phyloP scores from a whole-genome alignment of 1,284 basidiomycete species.

The Ganoderma meredithae region DNA sequence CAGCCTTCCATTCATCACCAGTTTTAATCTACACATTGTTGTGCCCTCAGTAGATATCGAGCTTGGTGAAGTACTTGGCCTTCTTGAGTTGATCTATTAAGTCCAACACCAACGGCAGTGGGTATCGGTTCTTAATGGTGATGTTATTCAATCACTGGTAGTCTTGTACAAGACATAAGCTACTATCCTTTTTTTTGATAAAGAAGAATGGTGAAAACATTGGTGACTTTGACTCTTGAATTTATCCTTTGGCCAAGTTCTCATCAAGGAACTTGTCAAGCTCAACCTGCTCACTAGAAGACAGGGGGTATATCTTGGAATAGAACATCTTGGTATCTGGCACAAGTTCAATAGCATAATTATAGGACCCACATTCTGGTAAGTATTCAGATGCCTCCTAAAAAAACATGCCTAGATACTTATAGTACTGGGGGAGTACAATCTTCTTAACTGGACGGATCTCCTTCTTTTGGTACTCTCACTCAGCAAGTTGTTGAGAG shows the following conservation, averaged over 20 bases:
- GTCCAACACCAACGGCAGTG: slow-evolving; percentile 10
- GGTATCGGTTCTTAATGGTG: slow-evolving; percentile 38
- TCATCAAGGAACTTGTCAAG: slow-evolving; percentile 39
- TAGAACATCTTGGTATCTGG: slow-evolving; percentile 12
- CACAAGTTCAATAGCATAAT: slow-evolving; percentile 17
- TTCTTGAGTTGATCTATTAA: not conserved
- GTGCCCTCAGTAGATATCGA: slow-evolving; percentile 11
- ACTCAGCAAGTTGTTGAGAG: too few relatives aligned
- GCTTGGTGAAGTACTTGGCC: slow-evolving; percentile 15
- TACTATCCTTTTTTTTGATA: slow-evolving; percentile 49
- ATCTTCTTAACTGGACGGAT: too few relatives aligned
- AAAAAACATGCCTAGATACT: too few relatives aligned
- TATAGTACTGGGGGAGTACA: too few relatives aligned
- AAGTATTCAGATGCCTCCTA: too few relatives aligned
- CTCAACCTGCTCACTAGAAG: not conserved
- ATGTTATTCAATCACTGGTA: slow-evolving; percentile 33
- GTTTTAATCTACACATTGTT: slow-evolving; percentile 18
- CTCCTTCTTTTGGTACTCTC: too few relatives aligned
- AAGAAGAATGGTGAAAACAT: slow-evolving; percentile 46
- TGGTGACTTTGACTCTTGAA: slow-evolving; percentile 37
- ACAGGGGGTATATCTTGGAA: slow-evolving; percentile 16
- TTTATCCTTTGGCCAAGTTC: slow-evolving; percentile 37
- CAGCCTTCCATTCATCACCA: slow-evolving; percentile 17
- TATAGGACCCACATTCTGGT: not conserved
- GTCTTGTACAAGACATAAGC: slow-evolving; percentile 40